phyloP scores from a whole-genome alignment of 2,329 filamentous ascomycete genomes.

The Exophiala spinifera region DNA sequence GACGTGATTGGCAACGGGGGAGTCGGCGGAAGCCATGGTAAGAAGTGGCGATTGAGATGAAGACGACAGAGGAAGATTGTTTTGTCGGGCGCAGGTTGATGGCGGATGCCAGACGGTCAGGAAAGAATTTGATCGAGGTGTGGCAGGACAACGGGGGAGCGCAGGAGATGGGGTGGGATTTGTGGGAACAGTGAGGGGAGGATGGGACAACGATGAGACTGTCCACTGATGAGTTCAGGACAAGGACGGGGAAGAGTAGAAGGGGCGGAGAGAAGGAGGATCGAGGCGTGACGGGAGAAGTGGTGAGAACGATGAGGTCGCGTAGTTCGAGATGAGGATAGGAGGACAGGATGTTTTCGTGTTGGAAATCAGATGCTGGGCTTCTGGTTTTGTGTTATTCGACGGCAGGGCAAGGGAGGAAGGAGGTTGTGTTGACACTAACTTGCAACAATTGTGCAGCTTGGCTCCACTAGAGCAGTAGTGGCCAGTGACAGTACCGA shows the following conservation, averaged over 20 bases:
- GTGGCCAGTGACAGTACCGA: neutral
- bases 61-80: slow-evolving; percentile 8
- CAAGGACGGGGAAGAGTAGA: slow-evolving; percentile 18
- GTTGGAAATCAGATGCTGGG: slow-evolving; percentile 9
- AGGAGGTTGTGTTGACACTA: neutral
- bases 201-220: slow-evolving; percentile 15
- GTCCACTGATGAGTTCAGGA: slow-evolving; percentile 1
- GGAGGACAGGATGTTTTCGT: slow-evolving; percentile 15
- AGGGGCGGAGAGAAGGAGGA: neutral
- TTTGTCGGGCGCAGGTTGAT: slow-evolving; percentile 6
- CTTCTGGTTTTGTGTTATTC: slow-evolving; percentile 2
- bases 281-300: slow-evolving; percentile 5
- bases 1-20: slow-evolving; percentile 50
- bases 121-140: slow-evolving; percentile 16
- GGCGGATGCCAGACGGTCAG: slow-evolving; percentile 28
- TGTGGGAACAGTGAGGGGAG: slow-evolving; percentile 20
- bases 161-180: slow-evolving; percentile 22
- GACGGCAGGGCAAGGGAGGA: neutral
- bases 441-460: neutral
- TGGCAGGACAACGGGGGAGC: slow-evolving; percentile 7
- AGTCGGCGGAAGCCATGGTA: slow-evolving; percentile 61
- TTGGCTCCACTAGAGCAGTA: neutral
- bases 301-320: slow-evolving; percentile 9
- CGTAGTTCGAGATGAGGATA: slow-evolving; percentile 3
- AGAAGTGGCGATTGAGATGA: slow-evolving; percentile 14